Evolutionary conservation across 1,284 basidiomycete species (phyloP), one percentile per base, ranked within the genome.

Genomic region (Boletus sp.): DNA sequence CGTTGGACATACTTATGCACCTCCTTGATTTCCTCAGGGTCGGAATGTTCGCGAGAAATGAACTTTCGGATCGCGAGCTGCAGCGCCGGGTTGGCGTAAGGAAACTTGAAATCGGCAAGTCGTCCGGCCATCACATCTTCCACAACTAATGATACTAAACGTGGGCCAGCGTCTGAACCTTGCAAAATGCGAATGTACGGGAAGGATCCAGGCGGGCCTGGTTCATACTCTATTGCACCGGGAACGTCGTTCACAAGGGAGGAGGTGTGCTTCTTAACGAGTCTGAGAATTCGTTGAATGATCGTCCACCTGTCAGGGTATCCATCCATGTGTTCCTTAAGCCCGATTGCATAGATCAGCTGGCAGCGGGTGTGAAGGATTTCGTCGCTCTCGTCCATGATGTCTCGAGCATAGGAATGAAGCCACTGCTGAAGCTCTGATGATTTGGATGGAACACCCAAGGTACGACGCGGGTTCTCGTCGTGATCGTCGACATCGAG

Each of bases 301-400:
- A 70, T 77, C 0, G 56, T 67, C 83, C 83, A 85, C 43, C 83
- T 76, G 56, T 80, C 69, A 2, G 81, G 80, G 25, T 28, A 55
- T 27, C 54, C 54, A 3, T 55, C 54, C 23, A 55, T 8, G n/a
- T 28, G 33, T 30, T 55, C 23, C 31, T 51, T 13, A 9, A 13
- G 14, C 13, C 54, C 46, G 2, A 50, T 37, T 6, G 54, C n/a
- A 25, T 55, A 55, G 10, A 37, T 31, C 14, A 55, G 27, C 2
- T 50, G 54, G 17, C 27, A 35, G 13, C 40, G 40, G 17, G 37
- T 21, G 19, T 38, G 37, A 38, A 38, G 40, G 23, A 44, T 23
- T n/a, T 44, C 43, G 19, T 23, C 43, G 10, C 43, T 44, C 43
- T 44, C 43, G 43, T 44, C 43, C n/a, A 44, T 5, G 23, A 44